These are phyloP conservation scores for Suillus subaureus DNA, from an alignment of 768 basidiomycete genomes.

Conservation along the genomic window DNA sequence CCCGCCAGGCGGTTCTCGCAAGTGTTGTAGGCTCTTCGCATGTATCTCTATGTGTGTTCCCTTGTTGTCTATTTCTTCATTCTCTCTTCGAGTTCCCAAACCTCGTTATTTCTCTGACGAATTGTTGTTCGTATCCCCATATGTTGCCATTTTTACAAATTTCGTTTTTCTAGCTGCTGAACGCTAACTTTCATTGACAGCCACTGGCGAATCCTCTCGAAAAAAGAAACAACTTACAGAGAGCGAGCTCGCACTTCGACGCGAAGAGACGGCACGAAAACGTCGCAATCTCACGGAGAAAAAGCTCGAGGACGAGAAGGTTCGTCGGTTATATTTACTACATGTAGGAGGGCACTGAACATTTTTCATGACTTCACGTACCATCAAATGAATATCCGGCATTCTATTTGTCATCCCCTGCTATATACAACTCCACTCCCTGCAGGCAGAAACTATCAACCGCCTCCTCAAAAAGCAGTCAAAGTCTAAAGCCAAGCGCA, in stretches of 20 bases:
- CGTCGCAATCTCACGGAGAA: conserved; percentile 80
- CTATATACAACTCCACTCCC: neutral
- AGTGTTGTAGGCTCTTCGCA: conserved; percentile 70
- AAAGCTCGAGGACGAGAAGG: conserved; percentile 86
- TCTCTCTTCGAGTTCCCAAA: neutral
- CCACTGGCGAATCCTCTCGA: conserved; percentile 18
- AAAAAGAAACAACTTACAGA: conserved; percentile 74
- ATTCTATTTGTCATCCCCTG: conserved; percentile 1
- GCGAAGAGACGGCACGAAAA: conserved; percentile 83
- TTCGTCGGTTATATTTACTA: conserved; percentile 23
- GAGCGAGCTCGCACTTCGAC: conserved; percentile 68
- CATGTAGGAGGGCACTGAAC: neutral
- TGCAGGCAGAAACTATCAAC: conserved; percentile 84
- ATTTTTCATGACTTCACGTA: neutral
- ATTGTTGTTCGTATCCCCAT: neutral
- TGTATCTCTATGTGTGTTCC: conserved; percentile 56
- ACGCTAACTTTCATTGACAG: neutral
- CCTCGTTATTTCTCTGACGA: neutral
- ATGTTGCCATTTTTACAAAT: neutral
- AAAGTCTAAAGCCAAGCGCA: conserved; percentile 62
- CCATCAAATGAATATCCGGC: conserved; percentile 1
- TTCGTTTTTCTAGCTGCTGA: neutral
- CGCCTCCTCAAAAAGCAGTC: conserved; percentile 86
- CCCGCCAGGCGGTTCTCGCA: conserved; percentile 70
- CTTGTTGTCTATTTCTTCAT: neutral